Base-by-base conservation (phyloP, 2,329 filamentous ascomycete species). In the Colletotrichum camelliae region DNA sequence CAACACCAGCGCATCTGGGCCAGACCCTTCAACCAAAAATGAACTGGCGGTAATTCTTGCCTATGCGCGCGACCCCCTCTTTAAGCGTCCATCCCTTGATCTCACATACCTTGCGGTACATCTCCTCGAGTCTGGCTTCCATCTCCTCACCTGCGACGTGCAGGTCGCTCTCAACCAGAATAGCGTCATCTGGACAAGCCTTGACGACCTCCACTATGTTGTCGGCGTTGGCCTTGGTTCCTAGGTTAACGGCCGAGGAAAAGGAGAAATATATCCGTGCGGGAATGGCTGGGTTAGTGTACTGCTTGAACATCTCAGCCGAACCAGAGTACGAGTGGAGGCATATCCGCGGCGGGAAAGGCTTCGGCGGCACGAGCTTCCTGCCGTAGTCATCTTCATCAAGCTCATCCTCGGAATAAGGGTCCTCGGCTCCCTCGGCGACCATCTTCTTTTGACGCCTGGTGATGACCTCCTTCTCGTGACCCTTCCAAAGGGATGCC, bases 321-420 rank as follows among this genome's bases (percentile, higher is more conserved):
- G 93, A 90, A 1, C 95, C 96, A 64, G 94, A 97, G 84, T 96
- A 99, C 0, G 96, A 98, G 84, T 99, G 97, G 75, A 99, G 91
- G 81, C 97, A 99, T 82, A 98, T 93, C 10, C 96, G 89, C 1
- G 96, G 96, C 5, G 97, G 96, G 79, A 94, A 98, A 0, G 94
- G 93, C 75, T 89, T 92, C 0, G 5, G 9, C 0, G 29, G 3
- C 7, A 74, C 60, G 15, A 27, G 16, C 1, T 67, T 76, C 12
- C 72, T 70, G 31, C 76, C 76, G 27, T 33, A 67, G 24, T 71
- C 69, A 15, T 77, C 75, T 12, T 74, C 76, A 33, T 81, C 79
- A 21, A 82, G 80, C 68, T 82, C 81, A 0, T 85, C 80, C 3
- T 87, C 84, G 1, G 82, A 84, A 4, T 82, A 86, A 69, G 86